A percentile compares a stretch with the other conserved stretches of the same genome.
These are phyloP conservation scores for Phytopythium cucurbitacearum DNA, from an alignment of 352 stramenopile species.

Conservation along the genomic window DNA sequence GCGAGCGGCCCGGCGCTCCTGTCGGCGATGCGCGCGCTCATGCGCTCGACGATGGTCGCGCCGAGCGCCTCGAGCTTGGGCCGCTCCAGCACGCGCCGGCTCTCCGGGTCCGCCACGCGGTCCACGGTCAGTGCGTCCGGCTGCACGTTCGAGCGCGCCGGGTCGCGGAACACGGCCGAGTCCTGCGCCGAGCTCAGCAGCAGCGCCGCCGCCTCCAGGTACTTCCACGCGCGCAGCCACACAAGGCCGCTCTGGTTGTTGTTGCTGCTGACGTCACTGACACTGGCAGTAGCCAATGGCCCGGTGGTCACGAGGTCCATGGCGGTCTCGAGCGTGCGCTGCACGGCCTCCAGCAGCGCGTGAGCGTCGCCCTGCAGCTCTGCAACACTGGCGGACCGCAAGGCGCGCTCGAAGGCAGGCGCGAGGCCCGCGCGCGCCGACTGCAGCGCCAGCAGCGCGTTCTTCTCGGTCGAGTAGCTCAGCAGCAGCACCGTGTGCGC, in stretches of 20 bases:
- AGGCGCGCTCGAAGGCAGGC: conserved; percentile 35
- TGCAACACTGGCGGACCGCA: conserved; percentile 6
- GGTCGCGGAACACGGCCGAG: conserved; percentile 63
- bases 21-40: conserved; percentile 32
- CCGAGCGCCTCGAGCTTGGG: conserved; percentile 37
- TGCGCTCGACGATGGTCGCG: conserved; percentile 26
- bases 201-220: conserved; percentile 48
- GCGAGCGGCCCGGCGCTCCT: conserved; percentile 7
- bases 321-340: conserved; percentile 37
- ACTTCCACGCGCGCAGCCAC: conserved; percentile 58
- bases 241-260: conserved; percentile 52
- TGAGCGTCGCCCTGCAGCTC: conserved; percentile 6
- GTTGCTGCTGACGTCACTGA: conserved; percentile 11
- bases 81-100: conserved; percentile 28
- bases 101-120: conserved; percentile 16
- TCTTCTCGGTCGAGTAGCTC: conserved; percentile 72
- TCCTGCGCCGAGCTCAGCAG: conserved; percentile 48
- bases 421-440: conserved; percentile 29
- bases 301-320: conserved; percentile 33
- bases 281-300: conserved; percentile 4
- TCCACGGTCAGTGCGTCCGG: conserved; percentile 65
- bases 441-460: conserved; percentile 52
- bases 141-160: conserved; percentile 68
- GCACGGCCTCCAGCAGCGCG: conserved; percentile 31
- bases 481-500: conserved; percentile 60